Percentiles rank a stretch among this genome's conserved stretches.
phyloP scores from a whole-genome alignment of 2,329 filamentous ascomycete genomes.

The Chaetomiaceae sp. region DNA sequence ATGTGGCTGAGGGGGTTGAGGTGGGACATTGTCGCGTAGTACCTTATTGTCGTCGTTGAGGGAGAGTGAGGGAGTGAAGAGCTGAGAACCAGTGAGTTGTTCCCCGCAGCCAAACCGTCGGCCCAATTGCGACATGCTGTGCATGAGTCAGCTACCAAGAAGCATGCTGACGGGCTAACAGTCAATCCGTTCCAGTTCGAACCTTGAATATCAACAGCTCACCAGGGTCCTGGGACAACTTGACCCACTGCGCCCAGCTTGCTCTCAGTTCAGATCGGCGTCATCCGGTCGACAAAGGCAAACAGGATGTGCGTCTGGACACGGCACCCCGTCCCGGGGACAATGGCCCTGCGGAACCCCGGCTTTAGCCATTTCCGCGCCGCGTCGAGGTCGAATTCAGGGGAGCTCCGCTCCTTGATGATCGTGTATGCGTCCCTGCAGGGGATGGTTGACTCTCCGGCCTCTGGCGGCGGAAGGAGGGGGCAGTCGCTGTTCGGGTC shows the following conservation, averaged over 20 bases:
- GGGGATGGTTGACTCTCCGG: constrained; percentile 29
- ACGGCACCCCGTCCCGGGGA: constrained; percentile 20
- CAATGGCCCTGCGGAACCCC: constrained; percentile 21
- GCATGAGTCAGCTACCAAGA: no score
- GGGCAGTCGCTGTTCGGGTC: constrained; percentile 13
- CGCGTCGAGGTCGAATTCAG: constrained; percentile 14
- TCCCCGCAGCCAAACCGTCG: no score
- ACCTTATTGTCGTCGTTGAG: background rate
- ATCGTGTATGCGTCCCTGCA: constrained; percentile 28
- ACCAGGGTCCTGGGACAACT: no score
- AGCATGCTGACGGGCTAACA: no score
- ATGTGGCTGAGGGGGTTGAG: constrained; percentile 24
- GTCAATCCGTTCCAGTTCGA: no score
- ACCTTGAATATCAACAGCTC: no score
- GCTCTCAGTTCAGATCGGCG: constrained; percentile 14
- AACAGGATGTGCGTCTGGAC: constrained; percentile 25
- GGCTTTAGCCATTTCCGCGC: constrained; percentile 20
- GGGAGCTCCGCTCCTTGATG: constrained; percentile 24
- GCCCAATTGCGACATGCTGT: no score
- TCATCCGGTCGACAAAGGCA: constrained; percentile 24
- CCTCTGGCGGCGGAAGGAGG: constrained; percentile 16
- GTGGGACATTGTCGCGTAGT: background rate
- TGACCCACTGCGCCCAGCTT: no score
- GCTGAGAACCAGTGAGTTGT: no score
- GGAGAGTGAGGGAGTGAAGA: background rate